Evolutionary conservation across 768 basidiomycete species (phyloP).

Genomic region (Grammothele lineata): DNA sequence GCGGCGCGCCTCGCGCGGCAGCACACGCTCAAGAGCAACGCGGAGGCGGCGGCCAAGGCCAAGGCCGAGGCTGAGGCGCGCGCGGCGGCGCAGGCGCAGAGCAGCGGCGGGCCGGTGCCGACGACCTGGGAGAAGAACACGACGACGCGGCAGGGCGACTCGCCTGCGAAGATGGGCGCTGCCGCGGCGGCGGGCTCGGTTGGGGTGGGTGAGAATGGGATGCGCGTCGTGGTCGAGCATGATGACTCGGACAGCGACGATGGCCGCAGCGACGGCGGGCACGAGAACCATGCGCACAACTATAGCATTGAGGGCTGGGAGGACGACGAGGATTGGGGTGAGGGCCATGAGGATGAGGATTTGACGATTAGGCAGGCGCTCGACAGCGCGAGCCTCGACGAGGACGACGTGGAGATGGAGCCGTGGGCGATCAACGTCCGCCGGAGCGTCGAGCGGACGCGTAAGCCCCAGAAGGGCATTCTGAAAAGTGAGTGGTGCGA

Average conservation of each 20-base stretch:
- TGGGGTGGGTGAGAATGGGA: constrained; percentile 63
- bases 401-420: constrained; percentile 56
- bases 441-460: constrained; percentile 63
- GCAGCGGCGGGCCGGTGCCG: constrained; percentile 29
- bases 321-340: constrained; percentile 76
- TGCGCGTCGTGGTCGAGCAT: constrained; percentile 61
- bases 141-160: constrained; percentile 48
- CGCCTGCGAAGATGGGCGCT: constrained; percentile 41
- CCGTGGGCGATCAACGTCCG: constrained; percentile 78
- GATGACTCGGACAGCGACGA: constrained; percentile 52
- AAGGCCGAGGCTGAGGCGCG: constrained; percentile 54
- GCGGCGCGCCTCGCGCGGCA: constrained; percentile 88
- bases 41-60: constrained; percentile 67
- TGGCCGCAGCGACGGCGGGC: constrained; percentile 50
- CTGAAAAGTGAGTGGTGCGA: constrained; percentile 66
- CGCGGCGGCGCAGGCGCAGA: constrained; percentile 39
- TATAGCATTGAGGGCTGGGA: constrained; percentile 58
- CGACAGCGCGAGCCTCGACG: constrained; percentile 45
- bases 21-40: constrained; percentile 87
- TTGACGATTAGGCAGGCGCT: constrained; percentile 65
- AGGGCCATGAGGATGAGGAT: constrained; percentile 65
- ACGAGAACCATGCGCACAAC: constrained; percentile 32
- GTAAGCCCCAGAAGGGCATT: constrained; percentile 76
- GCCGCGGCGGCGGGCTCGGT: not conserved
- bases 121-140: constrained; percentile 85